A percentile compares a stretch with the other conserved stretches of the same genome.
These are phyloP conservation scores for Hyphopichia burtonii DNA, from an alignment of 1,139 yeast genomes.

Conservation along the genomic window DNA sequence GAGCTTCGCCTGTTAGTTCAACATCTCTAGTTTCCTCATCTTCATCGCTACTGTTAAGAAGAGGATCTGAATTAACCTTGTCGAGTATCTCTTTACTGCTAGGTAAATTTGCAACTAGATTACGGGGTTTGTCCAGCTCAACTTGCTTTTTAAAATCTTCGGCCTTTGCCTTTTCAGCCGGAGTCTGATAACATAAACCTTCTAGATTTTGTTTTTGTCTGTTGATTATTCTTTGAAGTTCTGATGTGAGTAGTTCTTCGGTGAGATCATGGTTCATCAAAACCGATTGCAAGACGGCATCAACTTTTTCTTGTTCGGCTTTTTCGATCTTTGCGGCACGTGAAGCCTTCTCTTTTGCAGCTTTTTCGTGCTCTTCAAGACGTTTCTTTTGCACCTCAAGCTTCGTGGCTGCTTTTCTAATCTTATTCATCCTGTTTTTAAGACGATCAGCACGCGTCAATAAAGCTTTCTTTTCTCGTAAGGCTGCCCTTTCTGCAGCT, in stretches of 20 bases:
- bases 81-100: slow-evolving; percentile 53
- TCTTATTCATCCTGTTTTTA: background rate
- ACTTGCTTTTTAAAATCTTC: slow-evolving; percentile 18
- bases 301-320: background rate
- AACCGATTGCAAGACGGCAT: slow-evolving; percentile 4
- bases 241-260: slow-evolving; percentile 12
- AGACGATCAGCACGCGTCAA: no score
- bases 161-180: slow-evolving; percentile 18
- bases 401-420: background rate
- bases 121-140: slow-evolving; percentile 51
- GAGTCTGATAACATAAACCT: slow-evolving; percentile 22
- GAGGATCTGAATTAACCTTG: slow-evolving; percentile 59
- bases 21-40: slow-evolving; percentile 70
- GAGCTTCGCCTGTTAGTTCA: slow-evolving; percentile 65
- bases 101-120: slow-evolving; percentile 51
- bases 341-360: background rate
- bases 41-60: slow-evolving; percentile 62
- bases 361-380: background rate
- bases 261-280: slow-evolving; percentile 2
- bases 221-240: slow-evolving; percentile 10
- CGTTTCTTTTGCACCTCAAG: background rate
- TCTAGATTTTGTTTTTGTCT: slow-evolving; percentile 18
- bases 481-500: no score
- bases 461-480: no score
- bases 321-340: background rate